A percentile compares a stretch with the other conserved stretches of the same genome.
Conservation (phyloP, 2,329 filamentous ascomycete species). For the Curvularia verruculosa region DNA sequence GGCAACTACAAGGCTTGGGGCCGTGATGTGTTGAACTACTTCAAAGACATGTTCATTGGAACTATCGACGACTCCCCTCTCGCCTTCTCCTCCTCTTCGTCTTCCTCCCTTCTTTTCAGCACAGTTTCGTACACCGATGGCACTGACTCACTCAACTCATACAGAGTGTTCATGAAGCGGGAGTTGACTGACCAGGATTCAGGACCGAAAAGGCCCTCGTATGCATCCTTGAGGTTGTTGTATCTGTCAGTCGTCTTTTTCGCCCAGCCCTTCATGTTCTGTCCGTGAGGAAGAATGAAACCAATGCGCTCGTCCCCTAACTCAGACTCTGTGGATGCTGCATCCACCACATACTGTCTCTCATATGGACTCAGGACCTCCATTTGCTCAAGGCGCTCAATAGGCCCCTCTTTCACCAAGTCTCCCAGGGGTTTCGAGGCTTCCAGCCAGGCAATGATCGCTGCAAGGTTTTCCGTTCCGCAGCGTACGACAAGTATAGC, state of each 20-base stretch:
- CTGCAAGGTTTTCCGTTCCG: not conserved
- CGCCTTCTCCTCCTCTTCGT: too few species aligned
- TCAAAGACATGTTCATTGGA: too few species aligned
- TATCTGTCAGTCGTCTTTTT: not conserved
- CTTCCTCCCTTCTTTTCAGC: not conserved
- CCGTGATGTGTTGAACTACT: too few species aligned
- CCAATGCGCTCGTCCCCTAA: not conserved
- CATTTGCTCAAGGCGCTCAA: not conserved
- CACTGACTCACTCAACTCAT: not conserved
- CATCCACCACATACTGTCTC: not conserved
- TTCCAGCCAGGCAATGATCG: not conserved
- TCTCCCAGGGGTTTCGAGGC: not conserved
- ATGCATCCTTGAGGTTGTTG: not conserved
- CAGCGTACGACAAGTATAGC: not conserved
- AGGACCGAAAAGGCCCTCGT: not conserved
- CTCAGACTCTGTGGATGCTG: not conserved
- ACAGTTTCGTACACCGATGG: not conserved
- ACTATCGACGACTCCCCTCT: too few species aligned
- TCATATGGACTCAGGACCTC: not conserved
- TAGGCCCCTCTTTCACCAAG: not conserved
- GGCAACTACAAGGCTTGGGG: too few species aligned
- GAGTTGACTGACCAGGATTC: not conserved
- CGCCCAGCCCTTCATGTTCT: not conserved
- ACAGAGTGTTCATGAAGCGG: not conserved
- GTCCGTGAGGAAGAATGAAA: not conserved